Evolutionary conservation across 2,329 filamentous ascomycete species (phyloP).

Genomic region (Aspergillus sojae): DNA sequence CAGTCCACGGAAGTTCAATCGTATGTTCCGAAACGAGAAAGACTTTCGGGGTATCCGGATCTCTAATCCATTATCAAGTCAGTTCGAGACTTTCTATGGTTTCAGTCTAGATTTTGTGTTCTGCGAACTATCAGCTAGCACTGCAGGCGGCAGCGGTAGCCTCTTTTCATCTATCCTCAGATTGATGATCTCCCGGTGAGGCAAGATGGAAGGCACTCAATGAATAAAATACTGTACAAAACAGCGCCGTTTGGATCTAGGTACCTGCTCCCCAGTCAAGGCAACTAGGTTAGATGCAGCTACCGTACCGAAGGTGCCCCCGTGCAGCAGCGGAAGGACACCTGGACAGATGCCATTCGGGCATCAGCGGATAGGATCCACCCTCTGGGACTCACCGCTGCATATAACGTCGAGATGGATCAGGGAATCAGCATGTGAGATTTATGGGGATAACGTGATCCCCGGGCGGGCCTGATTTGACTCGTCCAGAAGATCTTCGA

Average conservation of each 20-base stretch:
- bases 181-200: slow-evolving; percentile 8
- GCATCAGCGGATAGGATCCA: slow-evolving; percentile 4
- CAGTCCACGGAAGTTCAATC: background rate
- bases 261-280: background rate
- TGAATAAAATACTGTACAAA: background rate
- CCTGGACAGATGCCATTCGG: slow-evolving; percentile 5
- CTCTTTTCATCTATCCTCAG: background rate
- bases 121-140: background rate
- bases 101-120: background rate
- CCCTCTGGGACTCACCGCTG: slow-evolving; percentile 4
- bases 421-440: slow-evolving; percentile 1
- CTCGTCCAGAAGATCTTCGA: background rate
- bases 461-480: background rate
- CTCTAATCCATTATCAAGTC: background rate
- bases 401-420: slow-evolving; percentile 2
- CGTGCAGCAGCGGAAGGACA: slow-evolving; percentile 3
- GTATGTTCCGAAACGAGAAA: background rate
- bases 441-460: background rate
- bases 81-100: background rate
- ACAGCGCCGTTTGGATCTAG: background rate
- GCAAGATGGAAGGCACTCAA: slow-evolving; percentile 1
- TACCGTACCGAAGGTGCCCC: background rate
- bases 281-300: slow-evolving; percentile 2
- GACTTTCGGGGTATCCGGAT: background rate
- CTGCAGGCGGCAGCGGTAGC: background rate